Evolutionary conservation across 495 filamentous ascomycete species (phyloP).

Genomic region (Rhizodiscina lignyota): DNA sequence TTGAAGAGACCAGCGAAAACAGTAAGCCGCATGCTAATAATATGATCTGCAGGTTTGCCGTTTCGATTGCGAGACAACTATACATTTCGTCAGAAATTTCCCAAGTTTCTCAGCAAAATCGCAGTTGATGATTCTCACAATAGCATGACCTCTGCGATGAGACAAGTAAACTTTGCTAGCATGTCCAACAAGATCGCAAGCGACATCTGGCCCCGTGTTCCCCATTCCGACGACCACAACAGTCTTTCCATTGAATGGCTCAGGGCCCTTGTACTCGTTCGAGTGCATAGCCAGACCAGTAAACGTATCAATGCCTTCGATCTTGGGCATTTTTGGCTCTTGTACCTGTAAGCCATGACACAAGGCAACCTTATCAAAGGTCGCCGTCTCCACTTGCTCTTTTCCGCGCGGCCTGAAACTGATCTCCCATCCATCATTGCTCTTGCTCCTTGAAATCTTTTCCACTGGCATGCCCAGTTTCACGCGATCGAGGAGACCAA

Average conservation of each 20-base stretch:
- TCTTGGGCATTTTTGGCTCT: not conserved
- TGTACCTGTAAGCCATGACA: too few species aligned
- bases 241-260: conserved; percentile 2
- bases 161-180: conserved; percentile 2
- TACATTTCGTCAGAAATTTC: not conserved
- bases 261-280: conserved; percentile 1
- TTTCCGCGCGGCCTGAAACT: too few species aligned
- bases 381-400: too few species aligned
- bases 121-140: too few species aligned
- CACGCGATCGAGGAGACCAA: too few species aligned
- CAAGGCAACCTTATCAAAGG: conserved; percentile 4
- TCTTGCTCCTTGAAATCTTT: too few species aligned
- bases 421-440: too few species aligned
- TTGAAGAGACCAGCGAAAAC: not conserved
- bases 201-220: conserved; percentile 2
- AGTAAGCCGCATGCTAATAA: not conserved
- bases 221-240: conserved; percentile 3
- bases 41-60: not conserved
- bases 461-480: too few species aligned
- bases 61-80: not conserved
- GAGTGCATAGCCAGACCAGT: conserved; percentile 1
- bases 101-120: too few species aligned
- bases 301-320: not conserved
- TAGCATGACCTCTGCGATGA: not conserved
- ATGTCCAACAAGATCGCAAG: not conserved